Evolutionary conservation across 306 rosid species (phyloP).

Genomic region (Fagus crenata): DNA sequence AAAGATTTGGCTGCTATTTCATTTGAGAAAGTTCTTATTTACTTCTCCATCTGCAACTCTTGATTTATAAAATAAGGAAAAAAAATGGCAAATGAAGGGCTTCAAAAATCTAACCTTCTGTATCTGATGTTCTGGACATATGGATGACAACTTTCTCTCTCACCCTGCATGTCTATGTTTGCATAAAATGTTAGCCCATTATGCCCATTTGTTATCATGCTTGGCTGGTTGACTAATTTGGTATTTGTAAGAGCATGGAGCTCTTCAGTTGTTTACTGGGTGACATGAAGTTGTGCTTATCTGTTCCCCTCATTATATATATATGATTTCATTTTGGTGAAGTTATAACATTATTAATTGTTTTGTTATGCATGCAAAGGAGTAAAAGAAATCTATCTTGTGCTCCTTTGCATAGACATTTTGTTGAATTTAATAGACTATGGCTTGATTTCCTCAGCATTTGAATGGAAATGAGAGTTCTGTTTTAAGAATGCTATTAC

Average conservation of each 20-base stretch:
- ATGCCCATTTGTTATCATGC: not conserved
- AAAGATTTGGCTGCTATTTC: conserved; percentile 1
- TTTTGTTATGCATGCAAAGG: not conserved
- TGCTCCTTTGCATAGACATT: not conserved
- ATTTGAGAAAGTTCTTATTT: not conserved
- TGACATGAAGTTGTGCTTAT: not conserved
- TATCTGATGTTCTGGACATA: not conserved
- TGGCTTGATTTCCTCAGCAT: conserved; percentile 16
- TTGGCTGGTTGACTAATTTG: conserved; percentile 1
- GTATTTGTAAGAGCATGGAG: not conserved
- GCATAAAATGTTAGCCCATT: not conserved
- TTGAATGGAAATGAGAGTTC: conserved; percentile 13
- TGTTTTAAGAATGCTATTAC: conserved; percentile 31
- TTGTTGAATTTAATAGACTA: not conserved
- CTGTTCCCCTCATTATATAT: not conserved
- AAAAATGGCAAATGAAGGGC: not conserved
- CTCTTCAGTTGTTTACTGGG: not conserved
- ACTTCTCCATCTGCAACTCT: not conserved
- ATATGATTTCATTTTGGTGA: not conserved
- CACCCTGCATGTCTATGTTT: not conserved
- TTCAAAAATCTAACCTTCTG: not conserved
- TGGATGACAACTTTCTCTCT: not conserved
- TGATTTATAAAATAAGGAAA: not conserved
- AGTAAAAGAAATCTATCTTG: not conserved
- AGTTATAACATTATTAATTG: not conserved